Evolutionary conservation across 371 early-diverging fungal species (phyloP).

Genomic region (Mucor circinelloides): DNA sequence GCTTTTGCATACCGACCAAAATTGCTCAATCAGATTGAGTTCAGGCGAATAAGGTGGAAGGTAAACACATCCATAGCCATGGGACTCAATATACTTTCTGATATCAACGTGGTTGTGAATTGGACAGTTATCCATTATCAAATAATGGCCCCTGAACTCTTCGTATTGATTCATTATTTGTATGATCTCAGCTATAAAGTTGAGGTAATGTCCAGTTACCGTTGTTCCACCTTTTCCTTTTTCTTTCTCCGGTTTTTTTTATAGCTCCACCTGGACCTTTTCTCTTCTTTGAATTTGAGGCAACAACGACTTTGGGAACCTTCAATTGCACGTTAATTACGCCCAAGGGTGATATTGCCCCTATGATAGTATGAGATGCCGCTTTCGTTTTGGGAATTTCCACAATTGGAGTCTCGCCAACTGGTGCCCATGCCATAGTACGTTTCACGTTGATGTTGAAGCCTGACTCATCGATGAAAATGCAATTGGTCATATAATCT

Average conservation of each 20-base stretch:
- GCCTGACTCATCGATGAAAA: conserved; percentile 10
- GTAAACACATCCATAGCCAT: conserved; percentile 8
- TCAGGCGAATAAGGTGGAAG: conserved; percentile 22
- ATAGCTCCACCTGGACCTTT: conserved; percentile 11
- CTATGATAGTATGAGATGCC: conserved; percentile 1
- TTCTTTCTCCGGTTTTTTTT: neutral
- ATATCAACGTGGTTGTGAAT: neutral
- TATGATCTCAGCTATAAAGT: conserved; percentile 8
- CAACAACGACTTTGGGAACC: neutral
- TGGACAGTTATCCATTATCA: conserved; percentile 5
- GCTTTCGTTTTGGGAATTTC: conserved; percentile 2
- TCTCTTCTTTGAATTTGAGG: conserved; percentile 1
- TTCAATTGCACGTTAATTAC: conserved; percentile 1
- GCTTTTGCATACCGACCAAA: too few species aligned
- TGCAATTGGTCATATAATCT: conserved; percentile 9
- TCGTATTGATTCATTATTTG: conserved; percentile 6
- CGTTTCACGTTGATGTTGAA: conserved; percentile 17
- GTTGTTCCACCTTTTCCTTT: conserved; percentile 7
- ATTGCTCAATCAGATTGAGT: conserved; percentile 28
- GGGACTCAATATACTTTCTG: neutral
- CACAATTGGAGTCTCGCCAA: neutral
- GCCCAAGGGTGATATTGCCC: too few species aligned
- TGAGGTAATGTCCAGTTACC: conserved; percentile 14
- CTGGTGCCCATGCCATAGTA: neutral
- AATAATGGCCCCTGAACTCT: neutral